Evolutionary conservation across 805 yeast species (phyloP).

Genomic region (Cyberlindnera subsufficiens): DNA sequence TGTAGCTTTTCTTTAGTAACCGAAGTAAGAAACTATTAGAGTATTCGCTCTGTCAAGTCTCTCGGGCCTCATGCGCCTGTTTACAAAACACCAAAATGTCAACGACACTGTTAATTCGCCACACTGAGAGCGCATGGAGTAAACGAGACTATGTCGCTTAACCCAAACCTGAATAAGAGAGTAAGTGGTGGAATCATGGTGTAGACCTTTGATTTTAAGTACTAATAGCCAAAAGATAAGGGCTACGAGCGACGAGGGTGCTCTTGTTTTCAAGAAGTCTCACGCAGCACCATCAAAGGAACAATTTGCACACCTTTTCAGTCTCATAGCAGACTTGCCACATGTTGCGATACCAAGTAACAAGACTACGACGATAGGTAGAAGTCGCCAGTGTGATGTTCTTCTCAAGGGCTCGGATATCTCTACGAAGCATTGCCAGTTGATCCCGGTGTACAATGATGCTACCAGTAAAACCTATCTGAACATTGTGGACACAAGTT

Average conservation of each 20-base stretch:
- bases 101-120: background rate
- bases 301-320: conserved; percentile 14
- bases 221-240: background rate
- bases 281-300: conserved; percentile 7
- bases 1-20: too few species aligned
- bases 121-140: too few species aligned
- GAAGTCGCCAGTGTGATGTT: conserved; percentile 57
- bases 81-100: too few species aligned
- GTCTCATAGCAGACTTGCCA: conserved; percentile 5
- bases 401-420: conserved; percentile 51
- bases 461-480: conserved; percentile 30
- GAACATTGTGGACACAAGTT: conserved; percentile 45
- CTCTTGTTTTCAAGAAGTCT: conserved; percentile 11
- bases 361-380: conserved; percentile 36
- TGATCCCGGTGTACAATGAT: conserved; percentile 36
- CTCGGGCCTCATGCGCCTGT: too few species aligned
- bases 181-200: conserved; percentile 4
- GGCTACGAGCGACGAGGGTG: conserved; percentile 7
- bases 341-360: conserved; percentile 28
- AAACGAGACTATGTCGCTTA: conserved; percentile 9
- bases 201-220: too few species aligned
- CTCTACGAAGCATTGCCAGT: conserved; percentile 58
- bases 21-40: too few species aligned
- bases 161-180: conserved; percentile 8
- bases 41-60: too few species aligned